A percentile compares a stretch with the other conserved stretches of the same genome.
Evolutionary conservation across 164 flowering plant genomes (phyloP).

Genomic region (Dillenia suffruticosa): DNA sequence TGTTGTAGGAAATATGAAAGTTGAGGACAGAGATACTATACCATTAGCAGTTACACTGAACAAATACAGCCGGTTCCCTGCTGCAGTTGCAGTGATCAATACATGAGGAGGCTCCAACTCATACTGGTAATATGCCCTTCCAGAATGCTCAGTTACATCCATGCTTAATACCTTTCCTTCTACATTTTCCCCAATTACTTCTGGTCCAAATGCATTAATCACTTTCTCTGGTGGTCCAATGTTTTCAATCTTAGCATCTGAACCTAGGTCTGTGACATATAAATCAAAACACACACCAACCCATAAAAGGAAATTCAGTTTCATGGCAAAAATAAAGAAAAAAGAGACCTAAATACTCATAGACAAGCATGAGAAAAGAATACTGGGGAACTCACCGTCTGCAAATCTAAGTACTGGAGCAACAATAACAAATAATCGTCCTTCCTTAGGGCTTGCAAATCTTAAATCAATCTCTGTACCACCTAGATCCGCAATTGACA

Average conservation of each 20-base stretch:
- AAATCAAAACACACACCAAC: background rate
- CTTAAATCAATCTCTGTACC: constrained; percentile 96
- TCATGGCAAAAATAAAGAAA: background rate
- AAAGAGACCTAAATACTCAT: no score
- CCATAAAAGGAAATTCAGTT: background rate
- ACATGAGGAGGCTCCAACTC: constrained; percentile 93
- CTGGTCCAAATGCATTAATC: constrained; percentile 94
- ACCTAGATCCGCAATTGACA: constrained; percentile 94
- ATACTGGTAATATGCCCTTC: constrained; percentile 79
- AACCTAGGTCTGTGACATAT: constrained; percentile 56
- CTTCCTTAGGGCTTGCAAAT: constrained; percentile 76
- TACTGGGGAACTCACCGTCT: constrained; percentile 38
- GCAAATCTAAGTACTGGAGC: constrained; percentile 94
- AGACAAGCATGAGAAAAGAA: background rate
- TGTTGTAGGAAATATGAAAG: background rate
- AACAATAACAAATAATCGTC: constrained; percentile 76
- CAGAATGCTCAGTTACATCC: constrained; percentile 53
- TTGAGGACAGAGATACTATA: constrained; percentile 14
- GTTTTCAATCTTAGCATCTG: constrained; percentile 57
- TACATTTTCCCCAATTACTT: constrained; percentile 88
- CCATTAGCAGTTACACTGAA: constrained; percentile 75
- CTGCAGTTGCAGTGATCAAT: constrained; percentile 94
- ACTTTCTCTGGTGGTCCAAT: constrained; percentile 90
- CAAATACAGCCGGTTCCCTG: constrained; percentile 91
- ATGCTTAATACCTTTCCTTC: constrained; percentile 76